Conservation (phyloP, 768 basidiomycete species). For the Boletellus ananiceps region DNA sequence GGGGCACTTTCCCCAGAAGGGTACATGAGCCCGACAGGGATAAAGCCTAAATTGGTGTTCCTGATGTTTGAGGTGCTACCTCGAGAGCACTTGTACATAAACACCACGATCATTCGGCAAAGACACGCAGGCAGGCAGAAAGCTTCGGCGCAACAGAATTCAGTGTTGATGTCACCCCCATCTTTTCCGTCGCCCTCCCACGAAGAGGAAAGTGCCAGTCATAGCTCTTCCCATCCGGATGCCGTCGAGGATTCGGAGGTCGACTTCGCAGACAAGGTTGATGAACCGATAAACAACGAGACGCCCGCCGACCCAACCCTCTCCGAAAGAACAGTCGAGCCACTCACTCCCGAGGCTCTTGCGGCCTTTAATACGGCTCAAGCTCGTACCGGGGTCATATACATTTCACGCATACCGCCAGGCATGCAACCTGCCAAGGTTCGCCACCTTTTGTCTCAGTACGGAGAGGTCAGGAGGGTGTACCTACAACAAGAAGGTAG, state of each 20-base stretch:
- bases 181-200: neutral
- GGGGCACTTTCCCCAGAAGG: no score
- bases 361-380: slow-evolving; percentile 71
- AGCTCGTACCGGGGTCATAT: slow-evolving; percentile 79
- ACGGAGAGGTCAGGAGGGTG: slow-evolving; percentile 88
- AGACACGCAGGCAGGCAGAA: no score
- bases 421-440: slow-evolving; percentile 98
- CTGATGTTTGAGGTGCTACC: no score
- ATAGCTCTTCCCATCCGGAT: neutral
- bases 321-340: slow-evolving; percentile 54
- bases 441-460: slow-evolving; percentile 83
- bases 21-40: no score
- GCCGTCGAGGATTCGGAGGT: slow-evolving; percentile 19
- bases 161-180: neutral
- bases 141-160: neutral
- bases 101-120: neutral
- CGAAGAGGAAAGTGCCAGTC: neutral
- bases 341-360: slow-evolving; percentile 69
- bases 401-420: slow-evolving; percentile 94
- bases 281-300: slow-evolving; percentile 44
- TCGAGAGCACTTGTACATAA: no score
- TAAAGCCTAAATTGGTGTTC: no score
- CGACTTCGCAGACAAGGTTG: slow-evolving; percentile 25
- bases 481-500: slow-evolving; percentile 91
- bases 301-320: slow-evolving; percentile 50